Conservation (phyloP, 1,284 basidiomycete species). For the Cryptococcus sp. region DNA sequence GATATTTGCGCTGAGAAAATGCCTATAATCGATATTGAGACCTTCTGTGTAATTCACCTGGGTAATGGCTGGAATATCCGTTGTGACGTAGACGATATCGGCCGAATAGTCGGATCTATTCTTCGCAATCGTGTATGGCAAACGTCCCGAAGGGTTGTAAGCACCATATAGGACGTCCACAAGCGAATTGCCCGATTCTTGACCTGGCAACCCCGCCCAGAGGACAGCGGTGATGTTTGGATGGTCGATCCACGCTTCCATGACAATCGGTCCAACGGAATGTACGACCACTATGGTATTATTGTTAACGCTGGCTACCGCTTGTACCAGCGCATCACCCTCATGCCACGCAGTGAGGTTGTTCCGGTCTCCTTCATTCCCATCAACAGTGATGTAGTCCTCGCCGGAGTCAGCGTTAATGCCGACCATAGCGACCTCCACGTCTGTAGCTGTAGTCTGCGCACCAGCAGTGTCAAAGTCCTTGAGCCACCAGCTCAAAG, state of each 20-base stretch:
- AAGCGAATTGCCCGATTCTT: slow-evolving; percentile 74
- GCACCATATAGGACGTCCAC: slow-evolving; percentile 60
- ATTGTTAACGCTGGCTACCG: slow-evolving; percentile 53
- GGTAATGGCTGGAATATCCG: slow-evolving; percentile 45
- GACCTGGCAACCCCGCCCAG: slow-evolving; percentile 60
- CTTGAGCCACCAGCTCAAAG: slow-evolving; percentile 58
- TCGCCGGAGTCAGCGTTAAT: slow-evolving; percentile 74
- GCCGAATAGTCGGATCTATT: slow-evolving; percentile 65
- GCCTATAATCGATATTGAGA: slow-evolving; percentile 72
- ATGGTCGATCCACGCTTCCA: slow-evolving; percentile 74
- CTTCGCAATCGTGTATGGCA: slow-evolving; percentile 82
- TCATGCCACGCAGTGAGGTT: slow-evolving; percentile 78
- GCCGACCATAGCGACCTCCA: slow-evolving; percentile 66
- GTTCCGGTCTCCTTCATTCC: slow-evolving; percentile 66
- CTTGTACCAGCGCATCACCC: slow-evolving; percentile 60
- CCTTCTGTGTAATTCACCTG: slow-evolving; percentile 70
- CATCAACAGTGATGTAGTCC: slow-evolving; percentile 71
- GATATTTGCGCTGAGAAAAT: slow-evolving; percentile 69
- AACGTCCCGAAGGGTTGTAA: slow-evolving; percentile 70
- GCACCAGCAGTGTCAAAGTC: slow-evolving; percentile 65
- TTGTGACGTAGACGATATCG: slow-evolving; percentile 47
- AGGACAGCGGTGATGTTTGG: slow-evolving; percentile 61
- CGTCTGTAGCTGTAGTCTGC: slow-evolving; percentile 57
- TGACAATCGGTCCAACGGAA: slow-evolving; percentile 69
- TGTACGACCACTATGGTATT: slow-evolving; percentile 83